Evolutionary conservation across 495 filamentous ascomycete species (phyloP).

Genomic region (Daldinia bambusicola): DNA sequence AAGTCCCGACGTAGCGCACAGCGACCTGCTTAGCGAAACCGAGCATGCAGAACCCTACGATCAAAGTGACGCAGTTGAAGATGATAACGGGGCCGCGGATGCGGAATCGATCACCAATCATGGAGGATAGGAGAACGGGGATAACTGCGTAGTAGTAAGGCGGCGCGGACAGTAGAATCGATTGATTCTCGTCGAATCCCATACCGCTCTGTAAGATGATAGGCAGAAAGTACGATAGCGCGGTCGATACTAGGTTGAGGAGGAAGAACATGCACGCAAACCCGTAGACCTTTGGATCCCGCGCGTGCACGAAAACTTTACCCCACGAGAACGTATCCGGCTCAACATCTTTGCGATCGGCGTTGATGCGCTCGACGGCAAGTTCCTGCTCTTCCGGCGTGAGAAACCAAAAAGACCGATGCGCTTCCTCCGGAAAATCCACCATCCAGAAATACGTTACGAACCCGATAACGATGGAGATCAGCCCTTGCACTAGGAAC

Average conservation of each 20-base stretch:
- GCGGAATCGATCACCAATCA: constrained; percentile 71
- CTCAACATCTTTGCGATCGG: constrained; percentile 73
- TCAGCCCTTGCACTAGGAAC: constrained; percentile 73
- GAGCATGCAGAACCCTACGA: constrained; percentile 77
- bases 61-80: constrained; percentile 78
- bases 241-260: constrained; percentile 75
- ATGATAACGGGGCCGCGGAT: constrained; percentile 74
- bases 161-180: constrained; percentile 78
- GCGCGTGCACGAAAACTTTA: constrained; percentile 68
- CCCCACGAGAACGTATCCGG: constrained; percentile 68
- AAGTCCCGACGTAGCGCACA: constrained; percentile 78
- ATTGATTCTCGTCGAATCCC: constrained; percentile 71
- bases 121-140: constrained; percentile 75
- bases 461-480: constrained; percentile 73
- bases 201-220: constrained; percentile 78
- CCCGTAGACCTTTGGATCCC: constrained; percentile 76
- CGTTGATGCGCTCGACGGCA: constrained; percentile 66
- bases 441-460: constrained; percentile 81
- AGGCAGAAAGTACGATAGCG: constrained; percentile 74
- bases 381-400: constrained; percentile 66
- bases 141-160: constrained; percentile 82
- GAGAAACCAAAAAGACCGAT: constrained; percentile 71
- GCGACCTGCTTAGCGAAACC: constrained; percentile 74
- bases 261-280: constrained; percentile 79
- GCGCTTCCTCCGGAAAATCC: constrained; percentile 78